These are phyloP conservation scores for Aureobasidium sp. DNA, from an alignment of 2,329 filamentous ascomycete genomes.

Conservation along the genomic window DNA sequence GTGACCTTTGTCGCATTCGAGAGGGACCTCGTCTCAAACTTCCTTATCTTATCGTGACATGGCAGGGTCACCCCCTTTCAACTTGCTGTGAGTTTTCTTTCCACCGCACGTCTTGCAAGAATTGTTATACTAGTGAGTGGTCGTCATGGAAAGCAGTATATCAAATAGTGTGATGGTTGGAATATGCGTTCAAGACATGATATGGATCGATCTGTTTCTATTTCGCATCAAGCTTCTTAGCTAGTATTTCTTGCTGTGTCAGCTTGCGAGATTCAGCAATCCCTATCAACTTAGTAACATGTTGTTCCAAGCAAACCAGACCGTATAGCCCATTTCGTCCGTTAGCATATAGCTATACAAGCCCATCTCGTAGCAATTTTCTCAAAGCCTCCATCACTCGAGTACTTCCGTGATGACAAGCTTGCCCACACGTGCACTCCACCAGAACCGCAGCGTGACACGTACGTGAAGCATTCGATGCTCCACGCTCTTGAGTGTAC, in stretches of 20 bases:
- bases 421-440: slow-evolving; percentile 34
- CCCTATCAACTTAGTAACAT: neutral
- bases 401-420: slow-evolving; percentile 27
- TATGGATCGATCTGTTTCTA: no score
- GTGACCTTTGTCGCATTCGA: neutral
- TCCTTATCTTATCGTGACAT: neutral
- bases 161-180: no score
- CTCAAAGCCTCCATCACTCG: neutral
- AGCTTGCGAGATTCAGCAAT: neutral
- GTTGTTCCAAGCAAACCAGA: neutral
- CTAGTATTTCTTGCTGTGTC: neutral
- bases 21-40: neutral
- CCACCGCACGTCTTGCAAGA: neutral
- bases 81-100: neutral
- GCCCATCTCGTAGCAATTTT: no score
- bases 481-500: slow-evolving; percentile 42
- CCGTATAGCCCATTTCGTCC: neutral
- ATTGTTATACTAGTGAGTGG: no score
- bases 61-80: neutral
- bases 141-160: no score
- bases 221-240: no score
- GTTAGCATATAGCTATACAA: no score
- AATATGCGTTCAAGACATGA: no score
- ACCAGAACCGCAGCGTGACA: slow-evolving; percentile 48
- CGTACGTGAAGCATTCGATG: slow-evolving; percentile 44